Evolutionary conservation across 345 rosid genomes (phyloP).

Genomic region (Eucalyptus coolabah): DNA sequence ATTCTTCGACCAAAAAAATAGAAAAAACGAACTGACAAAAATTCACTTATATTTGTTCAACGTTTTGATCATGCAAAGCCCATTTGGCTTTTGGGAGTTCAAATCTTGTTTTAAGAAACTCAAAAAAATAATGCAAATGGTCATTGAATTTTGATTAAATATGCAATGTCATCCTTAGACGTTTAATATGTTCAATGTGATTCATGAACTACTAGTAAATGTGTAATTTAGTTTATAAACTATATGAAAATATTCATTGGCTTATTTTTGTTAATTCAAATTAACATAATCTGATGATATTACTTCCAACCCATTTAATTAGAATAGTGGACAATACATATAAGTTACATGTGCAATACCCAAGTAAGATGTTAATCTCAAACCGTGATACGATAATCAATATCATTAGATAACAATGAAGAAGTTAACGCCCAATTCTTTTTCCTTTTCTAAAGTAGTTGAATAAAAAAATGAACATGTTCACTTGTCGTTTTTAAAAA

Average conservation of each 20-base stretch:
- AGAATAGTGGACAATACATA: neutral
- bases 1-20: neutral
- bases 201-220: neutral
- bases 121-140: neutral
- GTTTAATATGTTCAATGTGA: neutral
- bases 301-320: neutral
- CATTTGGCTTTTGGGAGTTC: neutral
- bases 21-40: neutral
- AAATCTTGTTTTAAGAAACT: neutral
- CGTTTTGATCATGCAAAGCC: too few relatives aligned
- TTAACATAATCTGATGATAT: fast-evolving
- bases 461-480: neutral
- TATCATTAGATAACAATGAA: neutral
- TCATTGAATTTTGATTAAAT: neutral
- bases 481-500: neutral
- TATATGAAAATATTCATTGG: neutral
- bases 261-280: fast-evolving
- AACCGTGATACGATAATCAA: neutral
- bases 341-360: neutral
- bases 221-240: neutral
- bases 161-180: neutral
- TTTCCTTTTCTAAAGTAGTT: neutral
- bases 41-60: neutral
- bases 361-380: neutral
- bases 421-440: neutral